Percentiles rank a stretch among this genome's conserved stretches.
These are phyloP conservation scores for Radiomyces spectabilis DNA, from an alignment of 192 early-diverging fungal genomes.

Conservation along the genomic window DNA sequence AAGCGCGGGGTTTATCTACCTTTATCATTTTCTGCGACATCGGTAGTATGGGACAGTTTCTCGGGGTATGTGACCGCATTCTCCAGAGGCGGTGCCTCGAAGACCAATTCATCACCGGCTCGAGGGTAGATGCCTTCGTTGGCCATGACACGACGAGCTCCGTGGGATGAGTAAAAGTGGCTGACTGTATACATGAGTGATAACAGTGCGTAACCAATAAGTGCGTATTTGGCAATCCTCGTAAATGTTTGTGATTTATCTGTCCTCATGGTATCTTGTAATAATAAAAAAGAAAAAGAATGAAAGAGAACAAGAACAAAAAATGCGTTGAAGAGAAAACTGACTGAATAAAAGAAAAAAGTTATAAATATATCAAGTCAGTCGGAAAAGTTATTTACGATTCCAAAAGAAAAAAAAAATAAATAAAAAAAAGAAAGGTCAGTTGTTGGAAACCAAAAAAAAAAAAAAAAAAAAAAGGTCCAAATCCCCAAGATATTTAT, in stretches of 20 bases:
- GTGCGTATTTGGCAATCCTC: slow-evolving; percentile 4
- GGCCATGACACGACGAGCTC: neutral
- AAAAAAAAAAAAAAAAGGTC: neutral
- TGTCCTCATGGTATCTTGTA: neutral
- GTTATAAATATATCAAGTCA: neutral
- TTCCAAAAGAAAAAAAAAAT: neutral
- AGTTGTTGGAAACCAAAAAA: neutral
- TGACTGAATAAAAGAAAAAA: neutral
- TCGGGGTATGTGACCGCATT: too few relatives aligned
- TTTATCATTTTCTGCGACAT: neutral
- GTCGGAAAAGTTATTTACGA: too few relatives aligned
- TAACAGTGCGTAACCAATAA: slow-evolving; percentile 15
- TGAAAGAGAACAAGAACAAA: neutral
- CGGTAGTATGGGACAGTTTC: too few relatives aligned
- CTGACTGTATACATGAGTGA: slow-evolving; percentile 20
- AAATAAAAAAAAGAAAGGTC: neutral
- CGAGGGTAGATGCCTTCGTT: neutral
- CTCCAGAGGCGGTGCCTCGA: neutral
- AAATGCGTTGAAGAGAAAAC: neutral
- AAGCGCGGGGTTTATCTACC: neutral
- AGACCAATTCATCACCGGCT: neutral
- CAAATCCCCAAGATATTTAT: too few relatives aligned
- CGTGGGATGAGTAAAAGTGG: slow-evolving; percentile 1
- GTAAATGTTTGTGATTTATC: neutral
- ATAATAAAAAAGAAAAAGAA: neutral